phyloP scores from a whole-genome alignment of 1,284 basidiomycete species.

The Apiotrichum gamsii region DNA sequence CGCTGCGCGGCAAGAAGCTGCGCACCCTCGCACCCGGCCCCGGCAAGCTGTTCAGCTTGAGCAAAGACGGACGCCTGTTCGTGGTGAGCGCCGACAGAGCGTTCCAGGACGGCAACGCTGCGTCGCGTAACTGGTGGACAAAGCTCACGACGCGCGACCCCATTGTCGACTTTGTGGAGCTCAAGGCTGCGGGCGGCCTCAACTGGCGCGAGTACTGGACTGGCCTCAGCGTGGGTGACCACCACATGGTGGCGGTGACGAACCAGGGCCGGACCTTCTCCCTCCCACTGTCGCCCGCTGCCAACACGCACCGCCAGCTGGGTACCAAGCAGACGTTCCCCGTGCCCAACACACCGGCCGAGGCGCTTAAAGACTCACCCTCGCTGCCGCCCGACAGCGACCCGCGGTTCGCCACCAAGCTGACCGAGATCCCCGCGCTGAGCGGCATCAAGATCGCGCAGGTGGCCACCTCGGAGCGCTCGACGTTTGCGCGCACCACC shows the following conservation, averaged over 20 bases:
- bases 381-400: constrained; percentile 42
- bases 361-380: constrained; percentile 28
- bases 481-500: constrained; percentile 64
- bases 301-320: constrained; percentile 82
- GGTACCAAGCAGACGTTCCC: constrained; percentile 61
- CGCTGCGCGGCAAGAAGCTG: constrained; percentile 70
- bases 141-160: constrained; percentile 37
- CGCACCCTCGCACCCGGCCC: constrained; percentile 54
- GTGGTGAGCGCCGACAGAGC: constrained; percentile 55
- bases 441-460: constrained; percentile 60
- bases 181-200: constrained; percentile 51
- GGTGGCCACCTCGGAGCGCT: constrained; percentile 66
- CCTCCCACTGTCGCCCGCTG: constrained; percentile 66
- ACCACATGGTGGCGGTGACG: constrained; percentile 81
- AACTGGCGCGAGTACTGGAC: constrained; percentile 58
- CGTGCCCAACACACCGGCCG: constrained; percentile 34
- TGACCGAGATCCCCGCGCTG: constrained; percentile 77
- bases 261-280: constrained; percentile 73
- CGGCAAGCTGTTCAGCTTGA: constrained; percentile 62
- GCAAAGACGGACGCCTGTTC: constrained; percentile 66
- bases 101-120: constrained; percentile 29
- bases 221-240: constrained; percentile 65
- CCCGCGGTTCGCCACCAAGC: constrained; percentile 63
- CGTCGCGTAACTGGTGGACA: constrained; percentile 29
- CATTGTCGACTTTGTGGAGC: constrained; percentile 46